Base-by-base conservation (phyloP, 1,284 basidiomycete genomes). In the Irpex lacteus region DNA sequence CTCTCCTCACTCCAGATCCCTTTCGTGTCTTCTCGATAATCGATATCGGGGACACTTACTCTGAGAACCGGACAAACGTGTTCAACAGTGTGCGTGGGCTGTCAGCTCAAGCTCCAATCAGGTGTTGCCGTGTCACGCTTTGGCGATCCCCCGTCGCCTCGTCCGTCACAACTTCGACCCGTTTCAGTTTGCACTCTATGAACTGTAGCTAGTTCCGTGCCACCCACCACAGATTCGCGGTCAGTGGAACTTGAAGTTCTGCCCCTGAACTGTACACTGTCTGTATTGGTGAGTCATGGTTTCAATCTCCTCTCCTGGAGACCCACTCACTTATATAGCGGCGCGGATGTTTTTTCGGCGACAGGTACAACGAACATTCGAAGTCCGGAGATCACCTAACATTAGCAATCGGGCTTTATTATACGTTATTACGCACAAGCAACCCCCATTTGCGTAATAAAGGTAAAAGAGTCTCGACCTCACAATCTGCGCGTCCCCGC, bases 391-490 rank as follows among this genome's bases (percentile, higher is more conserved):
- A 15, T 34, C 54, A 36, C 21, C 54, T 7, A 36, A 32, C 7
- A 56, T 56, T 32, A 56, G 19, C 54, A 56, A 56, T 21, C 54
- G 54, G 54, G 34, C 9, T 32, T 34, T 56, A 34, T 56, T 32
- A 53, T 53, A n/a, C 36, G 15, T 44, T 47, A 59, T 59, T 59
- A 59, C 57, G 57, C 57, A 44, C 36, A 19, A 47, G 21, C 37
- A 19, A 4, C 7, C 13, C 37, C 9, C 21, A 32, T 38, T 59
- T 59, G 57, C 57, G 57, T 59, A 59, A 59, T 59, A 26, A 47
- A 26, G 26, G 26, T 26, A 26, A 26, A 26, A 37, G 9, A 11
- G 19, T n/a, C 57, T n/a, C 38, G 34, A 21, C 32, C 19, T 11
- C 15, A 9, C 57, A 32, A 44, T 59, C 57, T 44, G 40, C 21